phyloP scores from a whole-genome alignment of 441 rosid species.

The Brassica hybrid region DNA sequence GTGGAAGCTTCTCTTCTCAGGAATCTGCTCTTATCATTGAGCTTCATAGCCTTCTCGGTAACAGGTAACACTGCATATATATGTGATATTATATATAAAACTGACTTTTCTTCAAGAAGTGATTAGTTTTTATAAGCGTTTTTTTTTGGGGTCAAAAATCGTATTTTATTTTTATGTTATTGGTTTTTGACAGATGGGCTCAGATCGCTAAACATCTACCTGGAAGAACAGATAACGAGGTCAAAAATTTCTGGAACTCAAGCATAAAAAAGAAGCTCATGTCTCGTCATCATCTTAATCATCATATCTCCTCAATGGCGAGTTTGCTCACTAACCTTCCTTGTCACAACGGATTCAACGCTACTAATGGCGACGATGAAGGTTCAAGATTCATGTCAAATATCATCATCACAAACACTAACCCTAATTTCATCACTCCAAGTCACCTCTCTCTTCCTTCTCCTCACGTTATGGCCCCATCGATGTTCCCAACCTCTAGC shows the following conservation, averaged over 20 bases:
- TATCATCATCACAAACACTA: conserved; percentile 61
- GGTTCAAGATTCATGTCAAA: conserved; percentile 40
- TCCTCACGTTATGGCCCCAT: conserved; percentile 42
- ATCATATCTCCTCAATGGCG: conserved; percentile 47
- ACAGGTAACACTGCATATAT: conserved; percentile 57
- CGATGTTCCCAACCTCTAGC: conserved; percentile 54
- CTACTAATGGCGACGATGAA: conserved; percentile 29
- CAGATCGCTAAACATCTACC: conserved; percentile 92
- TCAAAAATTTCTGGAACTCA: conserved; percentile 98
- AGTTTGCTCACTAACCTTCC: conserved; percentile 42
- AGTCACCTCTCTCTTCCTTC: conserved; percentile 46
- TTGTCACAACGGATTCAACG: conserved; percentile 42
- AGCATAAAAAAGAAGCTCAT: conserved; percentile 95
- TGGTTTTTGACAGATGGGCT: conserved; percentile 72
- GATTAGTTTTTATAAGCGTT: no score
- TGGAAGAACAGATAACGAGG: conserved; percentile 97
- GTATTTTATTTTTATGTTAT: conserved; percentile 8
- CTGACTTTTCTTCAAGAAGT: neutral
- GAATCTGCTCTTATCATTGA: conserved; percentile 96
- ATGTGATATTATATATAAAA: neutral
- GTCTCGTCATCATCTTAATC: conserved; percentile 55
- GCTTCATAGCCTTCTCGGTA: conserved; percentile 92
- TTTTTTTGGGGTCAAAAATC: no score
- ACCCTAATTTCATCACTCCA: conserved; percentile 64
- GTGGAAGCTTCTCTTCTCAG: conserved; percentile 96